Base-by-base conservation (phyloP, 176 grass and related monocot genomes). In the Aegilops longissima region DNA sequence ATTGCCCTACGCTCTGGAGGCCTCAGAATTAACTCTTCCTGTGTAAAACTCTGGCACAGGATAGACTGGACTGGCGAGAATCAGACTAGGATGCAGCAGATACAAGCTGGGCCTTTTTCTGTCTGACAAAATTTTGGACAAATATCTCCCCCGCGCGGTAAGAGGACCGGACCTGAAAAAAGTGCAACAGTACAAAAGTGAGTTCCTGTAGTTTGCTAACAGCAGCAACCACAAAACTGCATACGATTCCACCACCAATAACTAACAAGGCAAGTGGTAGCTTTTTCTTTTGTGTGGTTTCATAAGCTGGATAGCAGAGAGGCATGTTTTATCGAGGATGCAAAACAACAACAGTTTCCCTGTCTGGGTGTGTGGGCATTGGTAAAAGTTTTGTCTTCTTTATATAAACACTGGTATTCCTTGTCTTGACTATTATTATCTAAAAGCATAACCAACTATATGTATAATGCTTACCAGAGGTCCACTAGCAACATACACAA, bases 91-190 rank as follows among this genome's bases (percentile, higher is more conserved):
- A 82, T 80, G 42, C 18, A 61, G 13, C 13, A 52, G 66, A 62
- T 70, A 49, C 77, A 75, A 78, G 49, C 54, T 81, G 69, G 7
- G 61, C 30, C 24, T 70, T 91, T 36, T 80, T 91, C 25, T 24
- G 25, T 79, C 86, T 94, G 49, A 96, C 80, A 76, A 98, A 88
- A 85, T 94, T 98, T 80, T 96, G 96, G 76, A 98, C 90, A 84
- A 93, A 96, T 47, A 98, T 85, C 86, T 98, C 96, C 58, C 96
- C 96, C 27, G 96, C 92, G 66, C 96, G 90, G 56, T 98, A 98
- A 4, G 96, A 98, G 20, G 93, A 96, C 34, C 96, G 93, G 80
- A 96, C 96, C 96, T 98, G 84, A 64, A 52, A 52, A 73, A 74
- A 68, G 61, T 54, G 82, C 74, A 90, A 77, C 54, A 95, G 77